Evolutionary conservation across 106 monocot species (phyloP).

Genomic region (Dendrobium officinale): DNA sequence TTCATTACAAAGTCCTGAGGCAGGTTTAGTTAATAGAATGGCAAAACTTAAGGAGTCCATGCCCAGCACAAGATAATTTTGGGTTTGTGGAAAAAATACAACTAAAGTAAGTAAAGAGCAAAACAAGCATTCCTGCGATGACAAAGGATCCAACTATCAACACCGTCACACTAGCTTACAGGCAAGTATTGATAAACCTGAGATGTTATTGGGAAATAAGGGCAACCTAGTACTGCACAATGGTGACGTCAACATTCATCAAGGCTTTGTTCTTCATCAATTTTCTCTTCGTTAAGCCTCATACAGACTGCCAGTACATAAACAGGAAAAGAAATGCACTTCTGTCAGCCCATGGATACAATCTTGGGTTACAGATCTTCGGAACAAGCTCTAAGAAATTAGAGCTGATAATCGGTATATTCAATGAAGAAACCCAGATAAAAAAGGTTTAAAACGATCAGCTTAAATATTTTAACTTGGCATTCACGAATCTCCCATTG

Average conservation of each 20-base stretch:
- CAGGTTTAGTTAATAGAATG: background rate
- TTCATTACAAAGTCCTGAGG: background rate
- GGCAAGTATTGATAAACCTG: background rate
- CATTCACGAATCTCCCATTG: background rate
- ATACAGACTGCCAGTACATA: background rate
- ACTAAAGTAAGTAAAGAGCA: background rate
- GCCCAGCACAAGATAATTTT: background rate
- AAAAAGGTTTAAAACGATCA: background rate
- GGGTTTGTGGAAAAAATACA: background rate
- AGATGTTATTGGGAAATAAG: background rate
- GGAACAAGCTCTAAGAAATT: background rate
- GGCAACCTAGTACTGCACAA: background rate
- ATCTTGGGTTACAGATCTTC: background rate
- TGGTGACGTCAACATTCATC: background rate
- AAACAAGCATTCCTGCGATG: background rate
- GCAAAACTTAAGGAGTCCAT: background rate
- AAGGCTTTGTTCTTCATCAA: background rate
- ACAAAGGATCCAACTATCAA: background rate
- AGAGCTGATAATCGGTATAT: background rate
- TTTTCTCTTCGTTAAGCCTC: background rate
- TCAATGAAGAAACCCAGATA: background rate
- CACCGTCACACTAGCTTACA: background rate
- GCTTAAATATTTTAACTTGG: background rate
- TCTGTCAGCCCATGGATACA: background rate
- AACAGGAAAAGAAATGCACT: background rate